A percentile compares a stretch with the other conserved stretches of the same genome.
These are phyloP conservation scores for Metschnikowia drakensbergensis DNA, from an alignment of 805 yeast genomes.

Conservation along the genomic window DNA sequence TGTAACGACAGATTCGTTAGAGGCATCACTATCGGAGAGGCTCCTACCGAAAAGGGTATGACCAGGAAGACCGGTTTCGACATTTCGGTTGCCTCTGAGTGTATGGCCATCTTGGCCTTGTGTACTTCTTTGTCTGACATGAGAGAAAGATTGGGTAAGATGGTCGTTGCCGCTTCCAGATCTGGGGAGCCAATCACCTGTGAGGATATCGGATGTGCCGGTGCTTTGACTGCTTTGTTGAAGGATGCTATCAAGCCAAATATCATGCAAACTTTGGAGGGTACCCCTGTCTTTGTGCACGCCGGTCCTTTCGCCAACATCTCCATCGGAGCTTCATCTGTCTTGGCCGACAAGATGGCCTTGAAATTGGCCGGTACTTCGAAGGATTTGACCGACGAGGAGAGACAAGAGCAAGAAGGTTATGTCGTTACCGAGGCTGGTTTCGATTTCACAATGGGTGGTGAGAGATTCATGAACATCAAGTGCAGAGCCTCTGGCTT, in stretches of 20 bases:
- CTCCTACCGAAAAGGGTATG: constrained; percentile 75
- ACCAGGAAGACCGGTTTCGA: constrained; percentile 76
- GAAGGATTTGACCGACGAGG: constrained; percentile 40
- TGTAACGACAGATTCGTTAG: constrained; percentile 78
- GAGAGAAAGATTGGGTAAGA: constrained; percentile 69
- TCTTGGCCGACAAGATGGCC: constrained; percentile 79
- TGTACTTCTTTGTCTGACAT: constrained; percentile 66
- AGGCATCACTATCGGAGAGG: constrained; percentile 75
- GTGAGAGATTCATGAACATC: constrained; percentile 80
- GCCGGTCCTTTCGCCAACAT: constrained; percentile 90
- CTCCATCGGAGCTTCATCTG: constrained; percentile 82
- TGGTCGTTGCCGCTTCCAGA: constrained; percentile 68
- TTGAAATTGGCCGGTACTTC: constrained; percentile 71
- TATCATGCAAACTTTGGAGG: constrained; percentile 84
- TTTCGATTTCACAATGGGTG: constrained; percentile 89
- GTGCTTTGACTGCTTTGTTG: constrained; percentile 76
- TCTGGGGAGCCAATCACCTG: constrained; percentile 73
- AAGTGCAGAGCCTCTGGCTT: constrained; percentile 80
- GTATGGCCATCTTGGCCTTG: constrained; percentile 81
- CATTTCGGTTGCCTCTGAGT: constrained; percentile 80
- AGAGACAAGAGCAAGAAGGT: constrained; percentile 53
- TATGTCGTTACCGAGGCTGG: constrained; percentile 87
- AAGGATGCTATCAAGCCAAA: constrained; percentile 84
- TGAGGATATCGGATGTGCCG: constrained; percentile 83
- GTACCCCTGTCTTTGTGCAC: constrained; percentile 82